phyloP scores from a whole-genome alignment of 1,139 yeast species.

The Pneumocystis murina region DNA sequence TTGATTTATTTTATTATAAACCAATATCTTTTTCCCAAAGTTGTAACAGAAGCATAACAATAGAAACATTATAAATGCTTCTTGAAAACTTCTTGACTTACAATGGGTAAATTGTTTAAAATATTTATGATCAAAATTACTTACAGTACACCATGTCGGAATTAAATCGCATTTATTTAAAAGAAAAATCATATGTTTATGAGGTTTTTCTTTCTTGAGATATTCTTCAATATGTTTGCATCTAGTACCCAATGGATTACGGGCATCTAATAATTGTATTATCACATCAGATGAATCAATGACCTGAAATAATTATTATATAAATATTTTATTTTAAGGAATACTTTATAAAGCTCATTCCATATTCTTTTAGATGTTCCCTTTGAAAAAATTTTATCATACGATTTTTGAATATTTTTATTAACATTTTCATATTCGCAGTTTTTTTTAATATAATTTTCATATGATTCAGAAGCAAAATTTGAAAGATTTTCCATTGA shows the following conservation, averaged over 20 bases:
- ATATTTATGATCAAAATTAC: constrained; percentile 28
- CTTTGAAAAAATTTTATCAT: constrained; percentile 87
- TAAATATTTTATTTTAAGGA: background rate
- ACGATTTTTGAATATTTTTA: constrained; percentile 76
- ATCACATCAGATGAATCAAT: constrained; percentile 96
- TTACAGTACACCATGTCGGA: constrained; percentile 98
- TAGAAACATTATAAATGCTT: constrained; percentile 24
- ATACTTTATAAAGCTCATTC: constrained; percentile 77
- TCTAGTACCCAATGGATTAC: constrained; percentile 93
- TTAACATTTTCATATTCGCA: constrained; percentile 39
- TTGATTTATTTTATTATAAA: constrained; percentile 26
- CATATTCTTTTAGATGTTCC: constrained; percentile 98
- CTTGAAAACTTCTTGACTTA: constrained; percentile 27
- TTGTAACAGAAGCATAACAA: constrained; percentile 63
- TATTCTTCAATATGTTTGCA: constrained; percentile 89
- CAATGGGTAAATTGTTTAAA: constrained; percentile 30
- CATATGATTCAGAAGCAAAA: constrained; percentile 43
- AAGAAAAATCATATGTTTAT: constrained; percentile 86
- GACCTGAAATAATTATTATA: constrained; percentile 27
- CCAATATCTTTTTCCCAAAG: constrained; percentile 77
- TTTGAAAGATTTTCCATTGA: constrained; percentile 70
- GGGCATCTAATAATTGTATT: constrained; percentile 88
- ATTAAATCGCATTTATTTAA: constrained; percentile 95
- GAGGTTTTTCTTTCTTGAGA: constrained; percentile 86
- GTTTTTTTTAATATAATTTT: constrained; percentile 52